These are phyloP conservation scores for Phytopythium delawarense DNA, from an alignment of 352 stramenopile genomes.

Conservation along the genomic window DNA sequence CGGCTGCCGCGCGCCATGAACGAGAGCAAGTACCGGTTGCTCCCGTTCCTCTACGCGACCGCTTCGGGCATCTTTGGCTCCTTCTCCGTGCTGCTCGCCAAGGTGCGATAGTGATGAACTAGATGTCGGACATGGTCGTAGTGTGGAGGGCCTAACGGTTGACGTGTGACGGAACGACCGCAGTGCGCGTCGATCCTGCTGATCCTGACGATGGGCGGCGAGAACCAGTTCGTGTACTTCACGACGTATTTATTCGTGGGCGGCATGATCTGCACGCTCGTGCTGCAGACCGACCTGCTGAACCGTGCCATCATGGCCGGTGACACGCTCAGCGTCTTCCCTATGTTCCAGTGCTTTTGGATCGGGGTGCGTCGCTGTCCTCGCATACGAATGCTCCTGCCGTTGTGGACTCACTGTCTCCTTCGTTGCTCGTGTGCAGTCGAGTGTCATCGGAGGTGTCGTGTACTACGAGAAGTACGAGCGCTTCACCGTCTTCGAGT, in stretches of 20 bases:
- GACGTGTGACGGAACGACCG: background rate
- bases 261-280: constrained; percentile 75
- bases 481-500: constrained; percentile 73
- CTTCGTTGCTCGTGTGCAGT: constrained; percentile 30
- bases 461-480: constrained; percentile 87
- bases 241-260: constrained; percentile 83
- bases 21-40: constrained; percentile 55
- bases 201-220: constrained; percentile 67
- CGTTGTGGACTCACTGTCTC: background rate
- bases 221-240: constrained; percentile 85
- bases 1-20: constrained; percentile 43
- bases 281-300: constrained; percentile 80
- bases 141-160: background rate
- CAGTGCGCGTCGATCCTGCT: constrained; percentile 78
- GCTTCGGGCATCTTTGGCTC: constrained; percentile 81
- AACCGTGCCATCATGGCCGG: constrained; percentile 83
- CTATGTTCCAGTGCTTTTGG: constrained; percentile 89
- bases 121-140: background rate
- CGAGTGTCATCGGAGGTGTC: constrained; percentile 76
- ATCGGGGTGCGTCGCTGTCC: constrained; percentile 55
- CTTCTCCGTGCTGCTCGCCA: constrained; percentile 78
- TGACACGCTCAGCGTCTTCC: constrained; percentile 83
- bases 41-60: constrained; percentile 80
- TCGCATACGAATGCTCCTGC: background rate
- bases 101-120: constrained; percentile 25